Conservation (phyloP, 2,329 filamentous ascomycete genomes). For the Fusarium verrucosum region DNA sequence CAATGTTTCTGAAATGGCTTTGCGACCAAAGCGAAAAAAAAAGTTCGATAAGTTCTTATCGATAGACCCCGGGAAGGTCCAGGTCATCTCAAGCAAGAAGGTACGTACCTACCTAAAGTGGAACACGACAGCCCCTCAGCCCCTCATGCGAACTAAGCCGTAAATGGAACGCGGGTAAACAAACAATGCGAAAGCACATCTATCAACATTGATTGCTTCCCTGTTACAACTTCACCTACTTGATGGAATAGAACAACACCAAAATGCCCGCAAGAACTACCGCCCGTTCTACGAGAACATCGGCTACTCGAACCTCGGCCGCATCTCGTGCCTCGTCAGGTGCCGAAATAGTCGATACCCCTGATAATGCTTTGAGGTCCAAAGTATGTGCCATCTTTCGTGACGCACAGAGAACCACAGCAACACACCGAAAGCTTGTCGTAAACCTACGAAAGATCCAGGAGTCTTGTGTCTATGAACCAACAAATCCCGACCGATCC, state of each 20-base stretch:
- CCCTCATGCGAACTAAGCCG: conserved; percentile 38
- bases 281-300: conserved; percentile 57
- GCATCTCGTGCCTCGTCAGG: conserved; percentile 59
- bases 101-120: neutral
- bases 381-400: conserved; percentile 78
- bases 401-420: conserved; percentile 88
- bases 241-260: conserved; percentile 9
- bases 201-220: conserved; percentile 10
- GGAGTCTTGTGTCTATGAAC: conserved; percentile 80
- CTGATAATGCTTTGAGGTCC: conserved; percentile 74
- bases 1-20: conserved; percentile 9
- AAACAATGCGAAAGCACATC: conserved; percentile 36
- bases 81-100: neutral
- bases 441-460: conserved; percentile 91
- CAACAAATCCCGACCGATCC: conserved; percentile 60
- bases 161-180: conserved; percentile 47
- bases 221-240: neutral
- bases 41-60: conserved; percentile 27
- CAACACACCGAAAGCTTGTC: conserved; percentile 87
- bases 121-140: conserved; percentile 9
- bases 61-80: neutral
- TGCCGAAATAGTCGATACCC: conserved; percentile 82
- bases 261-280: conserved; percentile 62
- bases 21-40: conserved; percentile 26
- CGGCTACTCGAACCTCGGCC: conserved; percentile 57